Base-by-base conservation (phyloP, 2,329 filamentous ascomycete species). In the Calonectria leucothoes region DNA sequence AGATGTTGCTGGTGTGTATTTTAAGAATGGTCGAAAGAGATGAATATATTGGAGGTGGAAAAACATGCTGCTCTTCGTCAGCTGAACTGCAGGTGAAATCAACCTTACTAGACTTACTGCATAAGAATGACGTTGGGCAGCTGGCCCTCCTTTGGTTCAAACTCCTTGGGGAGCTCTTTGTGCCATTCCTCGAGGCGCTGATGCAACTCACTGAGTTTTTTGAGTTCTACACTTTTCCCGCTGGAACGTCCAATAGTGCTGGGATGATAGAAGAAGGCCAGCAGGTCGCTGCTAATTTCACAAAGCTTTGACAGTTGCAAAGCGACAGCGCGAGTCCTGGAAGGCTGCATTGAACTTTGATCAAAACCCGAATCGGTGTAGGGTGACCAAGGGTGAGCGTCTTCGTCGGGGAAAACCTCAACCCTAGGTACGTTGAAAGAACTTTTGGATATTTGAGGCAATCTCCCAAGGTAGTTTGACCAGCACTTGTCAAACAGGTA, bases 401-500 rank as follows among this genome's bases (percentile, higher is more conserved):
- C 97, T 82, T 98, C 97, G 66, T 92, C 90, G 0, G 95, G 95
- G 78, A 98, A 97, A 14, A 98, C 95, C 73, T 98, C 96, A 76
- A 95, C 94, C 82, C 96, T 98, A 31, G 95, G 93, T 1, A 95
- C 94, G 39, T 93, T 98, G 79, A 95, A 94, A 10, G 94, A 94
- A 35, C 92, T 92, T 51, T 91, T 93, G 0, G 95, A 93, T 14
- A 98, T 87, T 83, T 98, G 96, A 14, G 97, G 96, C 74, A 98
- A 88, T 52, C 97, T 93, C 61, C 97, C 96, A 31, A 98, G 90
- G 79, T 98, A 98, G 83, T 98, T 98, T 64, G 96, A 98, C 96
- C 96, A 98, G 83, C 95, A 98, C 89, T 98, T 98, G 87, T 99
- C 97, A 83, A 98, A 98, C n/a, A 98, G 86, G 84, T 97, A 98